Percentiles rank a stretch among this genome's conserved stretches.
Conservation (phyloP, 257 asterid species). For the Oldenlandia corymbosa region DNA sequence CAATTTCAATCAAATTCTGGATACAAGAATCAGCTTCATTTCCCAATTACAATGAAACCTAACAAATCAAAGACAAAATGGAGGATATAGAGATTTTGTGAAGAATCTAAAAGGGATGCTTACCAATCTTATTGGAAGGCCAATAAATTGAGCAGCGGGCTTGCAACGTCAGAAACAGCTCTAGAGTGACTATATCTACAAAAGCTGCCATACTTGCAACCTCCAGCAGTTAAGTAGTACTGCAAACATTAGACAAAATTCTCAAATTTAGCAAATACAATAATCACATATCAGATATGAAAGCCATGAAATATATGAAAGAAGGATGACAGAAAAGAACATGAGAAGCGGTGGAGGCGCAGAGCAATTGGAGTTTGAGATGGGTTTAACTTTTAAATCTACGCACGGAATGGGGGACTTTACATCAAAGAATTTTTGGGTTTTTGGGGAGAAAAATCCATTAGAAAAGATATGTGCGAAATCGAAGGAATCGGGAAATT, state of each 20-base stretch:
- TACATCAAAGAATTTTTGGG: too few species aligned
- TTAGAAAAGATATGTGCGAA: too few species aligned
- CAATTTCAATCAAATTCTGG: not conserved
- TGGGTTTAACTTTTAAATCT: too few species aligned
- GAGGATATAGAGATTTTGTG: not conserved
- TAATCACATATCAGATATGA: not conserved
- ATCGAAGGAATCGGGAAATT: too few species aligned
- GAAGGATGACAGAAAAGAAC: too few species aligned
- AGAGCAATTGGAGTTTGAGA: too few species aligned
- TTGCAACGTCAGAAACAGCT: conserved; percentile 27
- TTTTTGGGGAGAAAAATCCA: too few species aligned
- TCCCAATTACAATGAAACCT: not conserved
- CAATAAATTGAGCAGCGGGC: conserved; percentile 51
- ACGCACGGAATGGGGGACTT: too few species aligned
- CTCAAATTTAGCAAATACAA: not conserved
- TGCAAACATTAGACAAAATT: conserved; percentile 27
- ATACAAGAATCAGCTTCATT: not conserved
- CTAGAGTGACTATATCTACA: conserved; percentile 60
- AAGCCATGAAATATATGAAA: not conserved
- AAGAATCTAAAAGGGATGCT: conserved; percentile 5
- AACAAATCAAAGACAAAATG: conserved; percentile 1
- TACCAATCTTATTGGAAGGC: conserved; percentile 72
- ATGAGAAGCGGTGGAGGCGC: too few species aligned
- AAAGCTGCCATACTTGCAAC: conserved; percentile 66
- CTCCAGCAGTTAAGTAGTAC: conserved; percentile 66